A percentile compares a stretch with the other conserved stretches of the same genome.
phyloP scores from a whole-genome alignment of 257 asterid genomes.

The Jaltomata sinuosa region DNA sequence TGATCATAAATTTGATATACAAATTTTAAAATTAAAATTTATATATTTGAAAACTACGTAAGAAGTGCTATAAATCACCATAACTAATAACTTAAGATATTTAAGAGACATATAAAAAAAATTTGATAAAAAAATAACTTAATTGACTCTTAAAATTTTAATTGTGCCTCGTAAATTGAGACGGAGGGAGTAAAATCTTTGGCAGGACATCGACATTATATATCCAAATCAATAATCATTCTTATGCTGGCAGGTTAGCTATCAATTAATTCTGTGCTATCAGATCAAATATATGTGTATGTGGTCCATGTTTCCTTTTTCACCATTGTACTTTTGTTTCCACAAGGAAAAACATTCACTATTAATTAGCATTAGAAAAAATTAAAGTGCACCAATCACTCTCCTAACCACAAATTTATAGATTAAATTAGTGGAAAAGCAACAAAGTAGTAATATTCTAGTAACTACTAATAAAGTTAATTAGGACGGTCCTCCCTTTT shows the following conservation, averaged over 20 bases:
- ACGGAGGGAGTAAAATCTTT: too few relatives aligned
- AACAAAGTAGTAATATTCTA: neutral
- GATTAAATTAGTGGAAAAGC: neutral
- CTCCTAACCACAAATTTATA: neutral
- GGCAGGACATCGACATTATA: neutral
- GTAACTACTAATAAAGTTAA: neutral
- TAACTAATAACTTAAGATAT: too few relatives aligned
- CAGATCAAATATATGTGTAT: neutral
- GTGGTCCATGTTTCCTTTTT: neutral
- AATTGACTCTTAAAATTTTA: too few relatives aligned
- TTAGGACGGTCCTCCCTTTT: neutral
- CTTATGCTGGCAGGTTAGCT: neutral
- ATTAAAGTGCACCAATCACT: neutral
- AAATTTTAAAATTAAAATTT: too few relatives aligned
- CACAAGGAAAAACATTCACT: neutral
- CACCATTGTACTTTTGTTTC: neutral
- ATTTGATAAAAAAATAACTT: too few relatives aligned
- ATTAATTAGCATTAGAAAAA: neutral
- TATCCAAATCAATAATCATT: neutral
- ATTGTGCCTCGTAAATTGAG: too few relatives aligned
- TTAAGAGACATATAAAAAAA: too few relatives aligned
- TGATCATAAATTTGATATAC: too few relatives aligned
- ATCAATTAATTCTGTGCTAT: neutral
- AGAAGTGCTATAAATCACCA: too few relatives aligned
- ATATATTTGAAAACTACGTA: too few relatives aligned